A percentile compares a stretch with the other conserved stretches of the same genome.
These are phyloP conservation scores for Lipomyces sp. DNA, from an alignment of 805 yeast species.

Conservation along the genomic window DNA sequence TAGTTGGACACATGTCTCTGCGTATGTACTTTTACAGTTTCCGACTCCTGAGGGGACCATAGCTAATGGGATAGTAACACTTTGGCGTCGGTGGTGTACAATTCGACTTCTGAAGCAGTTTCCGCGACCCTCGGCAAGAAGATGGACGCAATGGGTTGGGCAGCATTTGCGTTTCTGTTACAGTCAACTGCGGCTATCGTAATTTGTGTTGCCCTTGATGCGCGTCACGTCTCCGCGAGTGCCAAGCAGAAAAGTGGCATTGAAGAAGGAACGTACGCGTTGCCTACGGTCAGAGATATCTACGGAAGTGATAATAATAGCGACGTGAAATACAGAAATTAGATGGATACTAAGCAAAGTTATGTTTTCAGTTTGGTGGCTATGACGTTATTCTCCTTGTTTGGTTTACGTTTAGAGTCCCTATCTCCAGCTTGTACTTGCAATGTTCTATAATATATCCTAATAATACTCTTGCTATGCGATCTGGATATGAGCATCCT, in stretches of 20 bases:
- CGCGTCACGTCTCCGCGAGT: not conserved
- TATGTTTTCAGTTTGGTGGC: not conserved
- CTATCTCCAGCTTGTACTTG: not conserved
- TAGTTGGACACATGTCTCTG: slow-evolving; percentile 31
- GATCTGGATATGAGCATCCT: too few species aligned
- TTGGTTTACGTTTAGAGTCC: not conserved
- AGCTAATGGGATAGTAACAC: slow-evolving; percentile 11
- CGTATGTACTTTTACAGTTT: slow-evolving; percentile 3
- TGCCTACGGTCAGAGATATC: slow-evolving; percentile 4
- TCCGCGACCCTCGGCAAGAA: slow-evolving; percentile 24
- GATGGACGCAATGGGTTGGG: slow-evolving; percentile 36
- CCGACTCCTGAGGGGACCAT: not conserved
- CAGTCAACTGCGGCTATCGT: slow-evolving; percentile 15
- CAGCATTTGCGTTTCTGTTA: slow-evolving; percentile 27
- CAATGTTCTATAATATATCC: too few species aligned
- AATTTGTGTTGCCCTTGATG: slow-evolving; percentile 19
- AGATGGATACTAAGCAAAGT: not conserved
- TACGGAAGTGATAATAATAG: not conserved
- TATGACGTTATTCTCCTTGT: not conserved
- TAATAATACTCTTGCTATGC: too few species aligned
- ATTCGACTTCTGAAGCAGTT: slow-evolving; percentile 19
- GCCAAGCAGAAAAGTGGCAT: not conserved
- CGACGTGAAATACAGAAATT: not conserved
- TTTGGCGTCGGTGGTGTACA: slow-evolving; percentile 13
- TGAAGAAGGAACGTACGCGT: not conserved